Percentiles rank a stretch among this genome's conserved stretches.
These are phyloP conservation scores for Cytospora piceae DNA, from an alignment of 2,329 filamentous ascomycete species.

Conservation along the genomic window DNA sequence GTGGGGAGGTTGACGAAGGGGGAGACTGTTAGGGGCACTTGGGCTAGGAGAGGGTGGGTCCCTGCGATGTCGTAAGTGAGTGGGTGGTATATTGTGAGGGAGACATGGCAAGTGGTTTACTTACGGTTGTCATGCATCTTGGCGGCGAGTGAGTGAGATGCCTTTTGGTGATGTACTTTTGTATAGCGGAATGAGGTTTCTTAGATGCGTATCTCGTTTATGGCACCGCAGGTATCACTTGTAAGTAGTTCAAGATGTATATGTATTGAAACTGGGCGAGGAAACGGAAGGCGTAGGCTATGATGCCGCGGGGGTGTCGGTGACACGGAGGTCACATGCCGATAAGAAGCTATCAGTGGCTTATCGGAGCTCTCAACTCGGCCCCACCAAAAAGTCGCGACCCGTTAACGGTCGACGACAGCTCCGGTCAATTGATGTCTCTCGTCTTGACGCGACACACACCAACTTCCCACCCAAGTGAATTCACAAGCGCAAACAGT, in stretches of 20 bases:
- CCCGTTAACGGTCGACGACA: not conserved
- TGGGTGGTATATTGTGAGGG: not conserved
- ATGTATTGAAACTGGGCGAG: not conserved
- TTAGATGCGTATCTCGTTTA: not conserved
- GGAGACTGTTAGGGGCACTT: conserved; percentile 90
- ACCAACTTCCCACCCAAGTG: conserved; percentile 27
- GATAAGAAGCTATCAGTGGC: conserved; percentile 2
- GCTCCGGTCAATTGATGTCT: not conserved
- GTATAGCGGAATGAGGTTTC: not conserved
- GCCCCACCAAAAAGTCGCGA: conserved; percentile 26
- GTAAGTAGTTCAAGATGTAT: not conserved
- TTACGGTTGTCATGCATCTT: conserved; percentile 46
- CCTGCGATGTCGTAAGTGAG: conserved; percentile 47
- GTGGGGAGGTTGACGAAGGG: conserved; percentile 91
- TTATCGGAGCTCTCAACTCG: conserved; percentile 19
- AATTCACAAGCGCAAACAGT: conserved; percentile 15
- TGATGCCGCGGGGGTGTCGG: not conserved
- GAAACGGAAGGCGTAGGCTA: not conserved
- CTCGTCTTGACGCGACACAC: conserved; percentile 23
- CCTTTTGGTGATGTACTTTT: not conserved
- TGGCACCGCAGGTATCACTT: not conserved
- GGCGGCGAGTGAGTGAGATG: not conserved
- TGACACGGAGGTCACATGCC: conserved; percentile 14
- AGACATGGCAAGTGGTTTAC: conserved; percentile 15
- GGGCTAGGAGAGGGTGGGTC: conserved; percentile 85